Percentiles rank a stretch among this genome's conserved stretches.
These are phyloP conservation scores for Nevesoporus exiguus DNA, from an alignment of 768 basidiomycete species.

Conservation along the genomic window DNA sequence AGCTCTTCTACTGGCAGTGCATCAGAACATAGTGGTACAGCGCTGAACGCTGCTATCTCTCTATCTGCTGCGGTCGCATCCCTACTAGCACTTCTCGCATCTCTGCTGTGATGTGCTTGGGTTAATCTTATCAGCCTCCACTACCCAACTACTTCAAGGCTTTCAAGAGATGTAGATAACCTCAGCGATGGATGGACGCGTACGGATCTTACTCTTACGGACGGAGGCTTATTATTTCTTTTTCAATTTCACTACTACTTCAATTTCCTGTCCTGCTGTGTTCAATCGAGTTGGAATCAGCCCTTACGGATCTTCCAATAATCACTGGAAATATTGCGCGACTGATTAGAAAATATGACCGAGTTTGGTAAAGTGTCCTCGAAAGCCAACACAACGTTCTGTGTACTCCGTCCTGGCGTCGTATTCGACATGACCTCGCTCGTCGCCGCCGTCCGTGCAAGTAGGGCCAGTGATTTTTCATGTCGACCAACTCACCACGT, in stretches of 20 bases:
- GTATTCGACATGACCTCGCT: constrained; percentile 40
- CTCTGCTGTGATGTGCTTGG: constrained; percentile 16
- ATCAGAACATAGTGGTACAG: constrained; percentile 2
- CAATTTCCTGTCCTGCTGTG: not conserved
- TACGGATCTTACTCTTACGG: constrained; percentile 13
- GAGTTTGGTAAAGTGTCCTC: not conserved
- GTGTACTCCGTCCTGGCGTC: not conserved
- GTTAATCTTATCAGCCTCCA: constrained; percentile 10
- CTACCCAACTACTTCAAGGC: constrained; percentile 22
- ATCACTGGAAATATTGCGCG: too few relatives aligned
- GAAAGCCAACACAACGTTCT: not conserved
- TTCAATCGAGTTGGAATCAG: not conserved
- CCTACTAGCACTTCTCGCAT: constrained; percentile 11
- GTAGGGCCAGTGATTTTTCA: constrained; percentile 31
- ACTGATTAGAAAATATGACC: constrained; percentile 9
- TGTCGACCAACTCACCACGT: not conserved
- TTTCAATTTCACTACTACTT: not conserved
- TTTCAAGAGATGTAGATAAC: constrained; percentile 20
- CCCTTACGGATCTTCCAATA: not conserved
- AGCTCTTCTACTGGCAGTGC: constrained; percentile 3
- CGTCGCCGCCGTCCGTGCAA: constrained; percentile 42
- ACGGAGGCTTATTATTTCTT: constrained; percentile 3
- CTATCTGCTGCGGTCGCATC: constrained; percentile 9
- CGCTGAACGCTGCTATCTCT: constrained; percentile 16
- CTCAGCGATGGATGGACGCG: constrained; percentile 13